Evolutionary conservation across 257 asterid genomes (phyloP).

Genomic region (Thymus mandschuricus): DNA sequence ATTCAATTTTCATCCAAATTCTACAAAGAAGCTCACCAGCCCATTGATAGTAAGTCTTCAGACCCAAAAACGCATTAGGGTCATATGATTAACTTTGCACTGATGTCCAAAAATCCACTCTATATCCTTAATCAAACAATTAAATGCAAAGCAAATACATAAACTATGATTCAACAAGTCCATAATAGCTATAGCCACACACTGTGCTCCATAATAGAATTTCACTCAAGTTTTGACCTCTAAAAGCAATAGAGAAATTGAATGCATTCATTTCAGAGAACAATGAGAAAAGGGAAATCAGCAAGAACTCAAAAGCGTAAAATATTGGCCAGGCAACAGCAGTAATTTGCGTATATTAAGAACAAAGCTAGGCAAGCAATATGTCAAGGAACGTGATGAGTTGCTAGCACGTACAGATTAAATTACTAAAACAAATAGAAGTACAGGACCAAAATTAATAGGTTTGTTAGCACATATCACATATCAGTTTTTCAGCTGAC

Average conservation of each 20-base stretch:
- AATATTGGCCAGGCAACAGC: background rate
- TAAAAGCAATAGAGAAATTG: too few species aligned
- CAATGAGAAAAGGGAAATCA: background rate
- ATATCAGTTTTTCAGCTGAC: too few species aligned
- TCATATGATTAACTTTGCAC: too few species aligned
- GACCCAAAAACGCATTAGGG: too few species aligned
- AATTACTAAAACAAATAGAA: too few species aligned
- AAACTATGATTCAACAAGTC: too few species aligned
- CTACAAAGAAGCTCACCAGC: too few species aligned
- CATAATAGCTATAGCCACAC: background rate
- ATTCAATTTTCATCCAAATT: too few species aligned
- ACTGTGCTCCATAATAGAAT: background rate
- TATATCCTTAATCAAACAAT: background rate
- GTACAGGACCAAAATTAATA: background rate
- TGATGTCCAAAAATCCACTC: background rate
- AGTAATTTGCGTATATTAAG: background rate
- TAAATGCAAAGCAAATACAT: background rate
- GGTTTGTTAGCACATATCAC: background rate
- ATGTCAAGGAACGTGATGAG: background rate
- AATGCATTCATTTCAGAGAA: too few species aligned
- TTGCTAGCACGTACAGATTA: background rate
- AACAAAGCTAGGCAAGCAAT: constrained; percentile 3
- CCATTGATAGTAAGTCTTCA: too few species aligned
- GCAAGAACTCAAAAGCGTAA: background rate
- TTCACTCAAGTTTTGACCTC: too few species aligned